phyloP scores from a whole-genome alignment of 257 asterid genomes.

The Nicotiana benthamiana region DNA sequence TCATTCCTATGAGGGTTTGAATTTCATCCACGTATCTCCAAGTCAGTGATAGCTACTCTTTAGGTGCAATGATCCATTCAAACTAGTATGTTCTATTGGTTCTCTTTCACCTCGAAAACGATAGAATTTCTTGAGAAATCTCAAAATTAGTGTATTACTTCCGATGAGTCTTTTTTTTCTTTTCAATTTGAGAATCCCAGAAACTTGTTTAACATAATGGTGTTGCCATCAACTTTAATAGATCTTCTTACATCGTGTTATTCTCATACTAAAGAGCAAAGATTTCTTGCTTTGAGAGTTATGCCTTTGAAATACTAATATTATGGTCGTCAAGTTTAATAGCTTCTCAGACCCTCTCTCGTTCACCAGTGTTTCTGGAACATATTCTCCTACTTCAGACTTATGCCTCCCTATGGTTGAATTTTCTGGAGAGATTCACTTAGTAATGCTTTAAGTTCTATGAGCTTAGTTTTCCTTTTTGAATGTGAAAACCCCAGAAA shows the following conservation, averaged over 20 bases:
- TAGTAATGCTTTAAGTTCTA: not conserved
- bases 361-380: slow-evolving; percentile 57
- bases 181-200: not conserved
- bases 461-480: not conserved
- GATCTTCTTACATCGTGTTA: not conserved
- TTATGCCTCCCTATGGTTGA: slow-evolving; percentile 47
- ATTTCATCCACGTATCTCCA: not conserved
- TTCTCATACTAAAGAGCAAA: not conserved
- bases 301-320: not conserved
- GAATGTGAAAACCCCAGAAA: not conserved
- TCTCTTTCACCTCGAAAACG: slow-evolving; percentile 9
- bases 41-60: not conserved
- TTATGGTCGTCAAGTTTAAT: not conserved
- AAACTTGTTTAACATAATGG: not conserved
- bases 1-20: not conserved
- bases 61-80: not conserved
- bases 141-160: not conserved
- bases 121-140: not conserved
- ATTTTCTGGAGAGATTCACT: not conserved
- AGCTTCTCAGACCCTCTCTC: not conserved
- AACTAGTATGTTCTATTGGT: not conserved
- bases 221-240: not conserved
- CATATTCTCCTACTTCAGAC: slow-evolving; percentile 83
- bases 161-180: not conserved
- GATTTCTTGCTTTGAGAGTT: not conserved